Conservation (phyloP, 352 stramenopile genomes). For the Pythium biforme region DNA sequence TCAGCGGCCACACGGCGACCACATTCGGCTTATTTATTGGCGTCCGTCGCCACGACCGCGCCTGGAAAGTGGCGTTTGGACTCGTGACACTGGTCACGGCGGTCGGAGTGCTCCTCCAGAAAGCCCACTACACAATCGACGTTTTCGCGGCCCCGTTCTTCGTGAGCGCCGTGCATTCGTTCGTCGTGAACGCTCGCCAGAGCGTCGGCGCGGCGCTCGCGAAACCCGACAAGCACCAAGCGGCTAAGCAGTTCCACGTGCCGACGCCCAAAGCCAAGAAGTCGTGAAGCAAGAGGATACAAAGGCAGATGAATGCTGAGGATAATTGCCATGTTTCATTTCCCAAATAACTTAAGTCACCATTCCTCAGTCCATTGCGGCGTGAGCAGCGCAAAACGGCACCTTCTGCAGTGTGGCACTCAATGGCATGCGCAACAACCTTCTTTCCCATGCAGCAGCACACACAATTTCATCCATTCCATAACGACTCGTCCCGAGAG, state of each 20-base stretch:
- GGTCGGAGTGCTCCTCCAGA: conserved; percentile 32
- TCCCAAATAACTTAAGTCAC: conserved; percentile 20
- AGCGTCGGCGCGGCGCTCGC: not conserved
- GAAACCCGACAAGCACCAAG: conserved; percentile 8
- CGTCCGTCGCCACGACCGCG: conserved; percentile 25
- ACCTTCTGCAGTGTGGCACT: not conserved
- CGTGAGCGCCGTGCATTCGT: conserved; percentile 31
- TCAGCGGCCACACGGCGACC: conserved; percentile 38
- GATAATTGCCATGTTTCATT: conserved; percentile 14
- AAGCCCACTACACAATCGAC: conserved; percentile 40
- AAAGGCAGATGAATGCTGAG: not conserved
- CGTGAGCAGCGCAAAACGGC: not conserved
- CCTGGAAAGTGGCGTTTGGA: conserved; percentile 31
- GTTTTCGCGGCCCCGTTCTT: conserved; percentile 41
- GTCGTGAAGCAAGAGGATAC: not conserved
- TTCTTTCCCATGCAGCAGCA: conserved; percentile 17
- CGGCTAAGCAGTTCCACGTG: not conserved
- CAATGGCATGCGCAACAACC: not conserved
- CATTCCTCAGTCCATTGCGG: conserved; percentile 2
- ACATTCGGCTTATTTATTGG: conserved; percentile 35
- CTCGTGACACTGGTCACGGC: conserved; percentile 26
- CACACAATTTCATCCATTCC: not conserved
- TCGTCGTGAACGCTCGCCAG: conserved; percentile 18
- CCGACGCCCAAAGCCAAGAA: conserved; percentile 9
- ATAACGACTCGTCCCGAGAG: not conserved